Conservation (phyloP, 257 asterid genomes). For the Nicotiana sylvestris region DNA sequence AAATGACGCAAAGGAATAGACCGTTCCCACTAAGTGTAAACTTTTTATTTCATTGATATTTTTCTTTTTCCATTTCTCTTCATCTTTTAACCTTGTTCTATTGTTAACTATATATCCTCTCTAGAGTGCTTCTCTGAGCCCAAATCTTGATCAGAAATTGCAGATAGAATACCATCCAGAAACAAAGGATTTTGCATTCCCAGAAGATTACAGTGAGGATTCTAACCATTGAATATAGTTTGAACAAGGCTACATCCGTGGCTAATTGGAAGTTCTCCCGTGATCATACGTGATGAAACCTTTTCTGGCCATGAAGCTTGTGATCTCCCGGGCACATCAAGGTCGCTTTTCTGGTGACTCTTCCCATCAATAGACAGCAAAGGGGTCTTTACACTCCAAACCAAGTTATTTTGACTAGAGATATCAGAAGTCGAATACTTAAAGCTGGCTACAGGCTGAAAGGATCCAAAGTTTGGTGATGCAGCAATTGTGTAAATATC, state of each 20-base stretch:
- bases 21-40: too few relatives aligned
- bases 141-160: neutral
- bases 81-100: neutral
- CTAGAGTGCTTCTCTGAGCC: neutral
- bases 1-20: too few relatives aligned
- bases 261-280: conserved; percentile 58
- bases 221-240: conserved; percentile 74
- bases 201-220: neutral
- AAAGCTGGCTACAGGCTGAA: conserved; percentile 34
- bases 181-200: neutral
- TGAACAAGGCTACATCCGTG: conserved; percentile 68
- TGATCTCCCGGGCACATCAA: conserved; percentile 13
- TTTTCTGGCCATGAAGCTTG: conserved; percentile 36
- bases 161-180: neutral
- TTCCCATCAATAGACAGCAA: conserved; percentile 52
- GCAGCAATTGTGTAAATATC: conserved; percentile 69
- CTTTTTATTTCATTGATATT: too few relatives aligned
- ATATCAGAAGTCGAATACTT: conserved; percentile 28
- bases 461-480: conserved; percentile 58
- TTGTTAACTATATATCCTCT: neutral
- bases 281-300: conserved; percentile 29
- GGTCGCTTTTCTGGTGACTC: conserved; percentile 25
- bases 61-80: too few relatives aligned
- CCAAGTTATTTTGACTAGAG: conserved; percentile 33
- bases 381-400: conserved; percentile 34